These are phyloP conservation scores for Leptographium radiaticola DNA, from an alignment of 2,329 filamentous ascomycete genomes.

Conservation along the genomic window DNA sequence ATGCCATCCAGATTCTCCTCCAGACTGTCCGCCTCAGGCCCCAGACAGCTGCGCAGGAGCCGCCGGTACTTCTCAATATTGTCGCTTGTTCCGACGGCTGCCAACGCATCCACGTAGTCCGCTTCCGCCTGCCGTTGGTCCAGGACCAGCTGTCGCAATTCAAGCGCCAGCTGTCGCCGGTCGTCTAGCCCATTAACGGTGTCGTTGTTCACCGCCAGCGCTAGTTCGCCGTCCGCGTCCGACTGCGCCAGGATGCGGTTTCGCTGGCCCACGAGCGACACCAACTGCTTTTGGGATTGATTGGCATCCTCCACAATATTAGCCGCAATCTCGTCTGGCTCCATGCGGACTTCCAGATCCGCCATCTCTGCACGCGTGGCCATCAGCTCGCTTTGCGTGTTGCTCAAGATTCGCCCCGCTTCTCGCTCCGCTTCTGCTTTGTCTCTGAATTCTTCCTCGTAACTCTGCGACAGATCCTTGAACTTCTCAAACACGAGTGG, in stretches of 20 bases:
- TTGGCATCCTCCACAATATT: slow-evolving; percentile 39
- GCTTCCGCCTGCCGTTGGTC: slow-evolving; percentile 50
- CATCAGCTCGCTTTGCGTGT: slow-evolving; percentile 55
- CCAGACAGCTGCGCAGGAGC: slow-evolving; percentile 55
- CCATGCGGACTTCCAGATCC: slow-evolving; percentile 41
- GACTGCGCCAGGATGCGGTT: slow-evolving; percentile 39
- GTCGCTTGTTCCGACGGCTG: slow-evolving; percentile 57
- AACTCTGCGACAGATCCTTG: slow-evolving; percentile 53
- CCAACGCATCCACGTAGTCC: slow-evolving; percentile 56
- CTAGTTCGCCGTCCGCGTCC: slow-evolving; percentile 37
- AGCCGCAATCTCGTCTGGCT: slow-evolving; percentile 39
- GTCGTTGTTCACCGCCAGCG: slow-evolving; percentile 15
- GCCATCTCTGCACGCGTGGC: slow-evolving; percentile 45
- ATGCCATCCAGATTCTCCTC: slow-evolving; percentile 50
- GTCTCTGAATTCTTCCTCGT: slow-evolving; percentile 63
- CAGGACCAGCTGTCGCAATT: slow-evolving; percentile 41
- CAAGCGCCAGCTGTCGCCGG: slow-evolving; percentile 42
- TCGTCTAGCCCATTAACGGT: slow-evolving; percentile 41
- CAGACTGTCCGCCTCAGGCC: slow-evolving; percentile 54
- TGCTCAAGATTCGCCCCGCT: slow-evolving; percentile 50
- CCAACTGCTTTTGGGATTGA: slow-evolving; percentile 24
- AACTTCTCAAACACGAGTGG: slow-evolving; percentile 60
- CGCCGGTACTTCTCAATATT: slow-evolving; percentile 62
- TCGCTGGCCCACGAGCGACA: slow-evolving; percentile 27
- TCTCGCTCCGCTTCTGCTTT: slow-evolving; percentile 59